A percentile compares a stretch with the other conserved stretches of the same genome.
Evolutionary conservation across 176 grass and related monocot species (phyloP).

Genomic region (Ensete glaucum): DNA sequence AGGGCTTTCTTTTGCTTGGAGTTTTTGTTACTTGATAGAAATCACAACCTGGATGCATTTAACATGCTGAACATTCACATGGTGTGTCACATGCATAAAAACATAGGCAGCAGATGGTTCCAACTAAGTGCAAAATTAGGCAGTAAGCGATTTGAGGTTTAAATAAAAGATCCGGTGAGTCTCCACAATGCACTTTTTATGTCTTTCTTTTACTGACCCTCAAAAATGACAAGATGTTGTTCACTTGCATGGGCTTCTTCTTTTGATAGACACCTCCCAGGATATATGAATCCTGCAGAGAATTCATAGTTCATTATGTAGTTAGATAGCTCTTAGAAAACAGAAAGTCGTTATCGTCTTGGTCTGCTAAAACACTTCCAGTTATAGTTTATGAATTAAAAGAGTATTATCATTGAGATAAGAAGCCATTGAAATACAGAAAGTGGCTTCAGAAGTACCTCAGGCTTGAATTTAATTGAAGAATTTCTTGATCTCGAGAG

Average conservation of each 20-base stretch:
- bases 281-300: not conserved
- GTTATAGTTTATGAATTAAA: not conserved
- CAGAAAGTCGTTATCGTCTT: not conserved
- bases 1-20: too few species aligned
- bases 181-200: not conserved
- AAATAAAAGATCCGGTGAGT: not conserved
- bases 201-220: not conserved
- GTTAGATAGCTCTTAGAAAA: not conserved
- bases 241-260: not conserved
- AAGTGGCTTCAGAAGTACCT: constrained; percentile 2
- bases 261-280: not conserved
- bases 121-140: too few species aligned
- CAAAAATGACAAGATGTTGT: constrained; percentile 2
- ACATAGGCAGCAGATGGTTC: not conserved
- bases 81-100: not conserved
- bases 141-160: not conserved
- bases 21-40: too few species aligned
- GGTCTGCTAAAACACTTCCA: not conserved
- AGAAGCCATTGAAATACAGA: not conserved
- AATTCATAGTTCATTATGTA: not conserved
- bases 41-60: too few species aligned
- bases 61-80: too few species aligned
- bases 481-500: constrained; percentile 1
- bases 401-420: not conserved
- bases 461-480: constrained; percentile 24